Percentiles rank a stretch among this genome's conserved stretches.
These are phyloP conservation scores for Coffea humblotiana DNA, from an alignment of 305 asterid species.

Conservation along the genomic window DNA sequence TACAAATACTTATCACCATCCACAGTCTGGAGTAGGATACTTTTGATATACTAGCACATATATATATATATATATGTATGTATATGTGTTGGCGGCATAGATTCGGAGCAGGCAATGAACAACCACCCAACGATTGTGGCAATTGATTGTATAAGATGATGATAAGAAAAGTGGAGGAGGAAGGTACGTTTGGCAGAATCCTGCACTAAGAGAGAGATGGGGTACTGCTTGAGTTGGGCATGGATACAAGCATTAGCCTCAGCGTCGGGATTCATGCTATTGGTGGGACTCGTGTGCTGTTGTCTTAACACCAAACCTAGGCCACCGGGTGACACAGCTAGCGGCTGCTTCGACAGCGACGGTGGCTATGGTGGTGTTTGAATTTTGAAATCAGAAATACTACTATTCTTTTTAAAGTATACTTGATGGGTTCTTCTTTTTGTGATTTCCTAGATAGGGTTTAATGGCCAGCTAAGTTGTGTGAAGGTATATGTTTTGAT, in stretches of 20 bases:
- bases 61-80: too few species aligned
- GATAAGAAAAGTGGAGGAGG: neutral
- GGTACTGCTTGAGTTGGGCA: constrained; percentile 38
- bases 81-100: neutral
- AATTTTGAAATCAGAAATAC: neutral
- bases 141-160: neutral
- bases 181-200: neutral
- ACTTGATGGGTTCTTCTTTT: too few species aligned
- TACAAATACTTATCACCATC: neutral
- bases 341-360: constrained; percentile 19
- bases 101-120: neutral
- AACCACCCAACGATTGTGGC: neutral
- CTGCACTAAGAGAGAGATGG: constrained; percentile 25
- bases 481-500: too few species aligned
- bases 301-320: constrained; percentile 45
- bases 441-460: neutral
- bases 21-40: neutral
- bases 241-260: constrained; percentile 31
- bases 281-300: constrained; percentile 48
- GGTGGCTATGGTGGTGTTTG: constrained; percentile 15
- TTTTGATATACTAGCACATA: neutral
- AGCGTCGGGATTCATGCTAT: constrained; percentile 42
- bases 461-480: too few species aligned
- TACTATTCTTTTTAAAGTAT: too few species aligned
- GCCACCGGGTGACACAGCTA: constrained; percentile 27